These are phyloP conservation scores for Starmerella stigmatis DNA, from an alignment of 805 yeast genomes.

Conservation along the genomic window DNA sequence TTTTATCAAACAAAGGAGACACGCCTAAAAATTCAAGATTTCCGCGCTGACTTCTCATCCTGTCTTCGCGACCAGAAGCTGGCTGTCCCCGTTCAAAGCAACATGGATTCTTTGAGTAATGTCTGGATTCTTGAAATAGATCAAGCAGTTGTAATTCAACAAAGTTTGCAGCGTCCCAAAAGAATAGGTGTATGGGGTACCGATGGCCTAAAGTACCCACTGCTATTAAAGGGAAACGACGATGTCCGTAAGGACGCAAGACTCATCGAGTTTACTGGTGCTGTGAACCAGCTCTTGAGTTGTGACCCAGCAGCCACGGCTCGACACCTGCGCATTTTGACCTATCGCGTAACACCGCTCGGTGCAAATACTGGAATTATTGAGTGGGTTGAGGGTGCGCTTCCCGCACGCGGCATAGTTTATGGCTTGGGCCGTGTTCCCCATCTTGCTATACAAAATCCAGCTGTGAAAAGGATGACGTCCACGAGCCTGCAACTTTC, in stretches of 20 bases:
- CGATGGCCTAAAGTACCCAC: slow-evolving; percentile 60
- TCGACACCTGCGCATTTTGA: slow-evolving; percentile 57
- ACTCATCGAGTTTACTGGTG: slow-evolving; percentile 80
- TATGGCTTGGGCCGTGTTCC: slow-evolving; percentile 27
- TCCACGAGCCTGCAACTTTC: not conserved
- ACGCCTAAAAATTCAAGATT: slow-evolving; percentile 6
- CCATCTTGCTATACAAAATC: slow-evolving; percentile 21
- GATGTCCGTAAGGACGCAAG: slow-evolving; percentile 94
- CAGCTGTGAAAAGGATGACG: slow-evolving; percentile 34
- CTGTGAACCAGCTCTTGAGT: slow-evolving; percentile 63
- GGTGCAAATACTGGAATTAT: slow-evolving; percentile 81
- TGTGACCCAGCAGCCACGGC: slow-evolving; percentile 62
- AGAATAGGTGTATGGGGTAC: slow-evolving; percentile 66
- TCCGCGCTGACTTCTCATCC: slow-evolving; percentile 13
- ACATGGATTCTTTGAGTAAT: slow-evolving; percentile 19
- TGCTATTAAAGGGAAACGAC: slow-evolving; percentile 77
- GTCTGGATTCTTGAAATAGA: slow-evolving; percentile 49
- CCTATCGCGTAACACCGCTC: slow-evolving; percentile 82
- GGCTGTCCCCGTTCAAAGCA: slow-evolving; percentile 25
- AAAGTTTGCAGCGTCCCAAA: slow-evolving; percentile 81
- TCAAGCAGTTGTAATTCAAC: slow-evolving; percentile 55
- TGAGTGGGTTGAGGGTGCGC: slow-evolving; percentile 74
- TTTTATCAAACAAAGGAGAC: slow-evolving; percentile 1
- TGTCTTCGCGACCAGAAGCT: slow-evolving; percentile 13
- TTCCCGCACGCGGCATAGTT: slow-evolving; percentile 58